Conservation (phyloP, 2,329 filamentous ascomycete species). For the Cladophialophora psammophila region DNA sequence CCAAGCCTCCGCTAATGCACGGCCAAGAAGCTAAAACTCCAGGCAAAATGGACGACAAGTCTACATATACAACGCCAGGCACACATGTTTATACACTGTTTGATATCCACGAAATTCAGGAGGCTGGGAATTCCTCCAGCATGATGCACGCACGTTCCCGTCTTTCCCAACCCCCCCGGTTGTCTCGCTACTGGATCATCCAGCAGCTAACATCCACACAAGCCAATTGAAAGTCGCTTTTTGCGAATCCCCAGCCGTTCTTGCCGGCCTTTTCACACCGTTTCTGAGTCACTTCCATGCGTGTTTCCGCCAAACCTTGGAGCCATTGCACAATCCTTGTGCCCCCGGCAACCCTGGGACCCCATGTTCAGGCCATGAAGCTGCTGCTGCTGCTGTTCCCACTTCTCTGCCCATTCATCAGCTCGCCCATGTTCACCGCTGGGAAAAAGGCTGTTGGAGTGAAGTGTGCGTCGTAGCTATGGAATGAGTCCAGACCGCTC, state of each 20-base stretch:
- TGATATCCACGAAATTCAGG: conserved; percentile 24
- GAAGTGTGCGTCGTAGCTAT: conserved; percentile 17
- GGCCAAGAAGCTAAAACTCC: conserved; percentile 1
- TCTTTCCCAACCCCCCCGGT: background rate
- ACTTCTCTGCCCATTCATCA: conserved; percentile 17
- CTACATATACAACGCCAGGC: conserved; percentile 19
- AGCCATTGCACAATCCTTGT: background rate
- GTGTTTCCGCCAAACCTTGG: background rate
- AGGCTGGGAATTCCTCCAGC: conserved; percentile 24
- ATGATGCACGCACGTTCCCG: background rate
- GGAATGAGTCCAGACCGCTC: conserved; percentile 13
- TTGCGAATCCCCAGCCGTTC: background rate
- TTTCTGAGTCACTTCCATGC: conserved; percentile 4
- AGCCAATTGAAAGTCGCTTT: conserved; percentile 6
- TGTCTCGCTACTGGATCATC: background rate
- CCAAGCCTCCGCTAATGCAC: conserved; percentile 8
- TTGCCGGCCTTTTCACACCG: background rate
- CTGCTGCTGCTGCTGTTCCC: conserved; percentile 23
- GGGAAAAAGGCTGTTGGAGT: conserved; percentile 16
- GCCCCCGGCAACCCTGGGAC: background rate
- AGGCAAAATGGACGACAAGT: conserved; percentile 34
- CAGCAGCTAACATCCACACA: background rate
- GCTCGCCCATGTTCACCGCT: conserved; percentile 19
- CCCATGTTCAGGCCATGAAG: conserved; percentile 19
- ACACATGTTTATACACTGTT: conserved; percentile 29